These are phyloP conservation scores for Dianthus caryophyllus DNA, from an alignment of 148 eudicot species.

Conservation along the genomic window DNA sequence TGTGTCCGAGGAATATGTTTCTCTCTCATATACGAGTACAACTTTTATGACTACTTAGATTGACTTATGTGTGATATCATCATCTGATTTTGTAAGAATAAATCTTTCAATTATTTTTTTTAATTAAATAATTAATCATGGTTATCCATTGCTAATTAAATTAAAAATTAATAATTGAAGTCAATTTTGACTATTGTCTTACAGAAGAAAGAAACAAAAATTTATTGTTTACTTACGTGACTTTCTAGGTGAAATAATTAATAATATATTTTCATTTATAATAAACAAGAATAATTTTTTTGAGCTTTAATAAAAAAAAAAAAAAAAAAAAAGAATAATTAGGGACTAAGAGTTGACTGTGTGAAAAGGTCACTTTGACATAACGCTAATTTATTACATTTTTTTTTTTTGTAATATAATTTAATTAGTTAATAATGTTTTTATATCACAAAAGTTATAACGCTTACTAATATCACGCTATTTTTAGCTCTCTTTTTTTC, in stretches of 20 bases:
- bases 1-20: conserved; percentile 16
- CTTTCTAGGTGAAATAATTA: conserved; percentile 19
- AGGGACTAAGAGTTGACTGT: conserved; percentile 24
- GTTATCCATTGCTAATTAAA: background rate
- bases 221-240: conserved; percentile 13
- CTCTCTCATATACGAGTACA: conserved; percentile 22
- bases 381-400: conserved; percentile 24
- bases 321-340: background rate
- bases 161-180: background rate
- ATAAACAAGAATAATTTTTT: too few relatives aligned
- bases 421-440: background rate
- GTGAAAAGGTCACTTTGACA: conserved; percentile 36
- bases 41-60: conserved; percentile 23
- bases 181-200: conserved; percentile 19
- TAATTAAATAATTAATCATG: too few relatives aligned
- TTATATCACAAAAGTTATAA: conserved; percentile 22
- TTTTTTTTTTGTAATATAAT: conserved; percentile 10
- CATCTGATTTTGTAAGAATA: conserved; percentile 22
- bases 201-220: background rate
- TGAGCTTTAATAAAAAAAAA: too few relatives aligned
- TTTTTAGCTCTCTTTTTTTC: conserved; percentile 16
- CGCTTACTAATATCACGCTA: conserved; percentile 33
- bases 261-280: too few relatives aligned
- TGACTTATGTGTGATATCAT: conserved; percentile 21
- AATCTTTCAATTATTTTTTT: too few relatives aligned